phyloP scores from a whole-genome alignment of 108 stramenopile genomes.

The Conticribra guillardii region DNA sequence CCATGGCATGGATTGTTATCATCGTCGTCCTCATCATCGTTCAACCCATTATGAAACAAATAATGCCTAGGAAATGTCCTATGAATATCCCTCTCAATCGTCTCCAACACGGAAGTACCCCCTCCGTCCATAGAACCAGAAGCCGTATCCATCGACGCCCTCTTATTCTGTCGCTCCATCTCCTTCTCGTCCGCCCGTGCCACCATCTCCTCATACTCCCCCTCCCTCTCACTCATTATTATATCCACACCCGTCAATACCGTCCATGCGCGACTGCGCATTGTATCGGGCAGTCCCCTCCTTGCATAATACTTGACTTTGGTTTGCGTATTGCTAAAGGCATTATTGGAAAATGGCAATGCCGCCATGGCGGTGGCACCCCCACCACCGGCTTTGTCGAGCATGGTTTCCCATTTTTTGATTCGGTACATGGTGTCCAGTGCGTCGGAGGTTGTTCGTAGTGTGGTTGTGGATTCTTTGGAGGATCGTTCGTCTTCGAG shows the following conservation, averaged over 20 bases:
- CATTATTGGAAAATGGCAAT: background rate
- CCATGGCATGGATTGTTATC: background rate
- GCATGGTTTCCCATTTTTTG: conserved; percentile 37
- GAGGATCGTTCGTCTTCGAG: conserved; percentile 8
- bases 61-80: conserved; percentile 91
- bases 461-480: background rate
- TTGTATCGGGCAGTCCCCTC: conserved; percentile 30
- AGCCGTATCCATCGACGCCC: background rate
- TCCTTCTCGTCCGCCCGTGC: conserved; percentile 17
- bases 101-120: conserved; percentile 42
- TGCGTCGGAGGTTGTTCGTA: background rate
- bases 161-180: background rate
- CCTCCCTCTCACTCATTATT: conserved; percentile 18
- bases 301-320: conserved; percentile 38
- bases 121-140: background rate
- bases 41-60: conserved; percentile 68
- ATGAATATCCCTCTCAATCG: conserved; percentile 89
- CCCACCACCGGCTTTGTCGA: conserved; percentile 13
- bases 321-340: conserved; percentile 1
- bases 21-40: conserved; percentile 22
- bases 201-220: conserved; percentile 21
- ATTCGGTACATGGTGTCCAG: conserved; percentile 3
- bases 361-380: background rate
- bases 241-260: conserved; percentile 36
- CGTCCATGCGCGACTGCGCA: conserved; percentile 30